These are phyloP conservation scores for Suillus sp. DNA, from an alignment of 768 basidiomycete genomes.

Conservation along the genomic window DNA sequence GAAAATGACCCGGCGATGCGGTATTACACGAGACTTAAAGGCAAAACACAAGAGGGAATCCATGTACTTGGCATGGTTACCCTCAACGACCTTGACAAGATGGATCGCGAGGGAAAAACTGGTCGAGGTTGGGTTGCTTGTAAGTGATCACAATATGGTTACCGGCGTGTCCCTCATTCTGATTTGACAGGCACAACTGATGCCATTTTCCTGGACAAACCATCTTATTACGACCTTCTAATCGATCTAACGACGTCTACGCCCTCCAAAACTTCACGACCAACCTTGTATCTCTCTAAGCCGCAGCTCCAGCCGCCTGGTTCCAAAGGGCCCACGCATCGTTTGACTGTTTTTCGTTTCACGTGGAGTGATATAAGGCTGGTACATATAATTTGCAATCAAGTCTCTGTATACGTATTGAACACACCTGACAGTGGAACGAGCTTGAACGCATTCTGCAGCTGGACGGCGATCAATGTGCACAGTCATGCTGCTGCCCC, in stretches of 20 bases:
- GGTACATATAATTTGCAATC: conserved; percentile 38
- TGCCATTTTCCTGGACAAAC: conserved; percentile 81
- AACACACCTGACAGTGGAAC: conserved; percentile 60
- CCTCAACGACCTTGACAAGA: conserved; percentile 65
- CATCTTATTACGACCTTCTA: conserved; percentile 75
- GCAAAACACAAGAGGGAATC: conserved; percentile 52
- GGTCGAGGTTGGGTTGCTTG: conserved; percentile 86
- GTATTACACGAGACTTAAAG: conserved; percentile 35
- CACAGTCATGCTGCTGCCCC: conserved; percentile 38
- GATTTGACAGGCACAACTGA: conserved; percentile 66
- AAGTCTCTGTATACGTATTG: background rate
- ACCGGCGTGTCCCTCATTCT: conserved; percentile 2
- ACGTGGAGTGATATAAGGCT: conserved; percentile 84
- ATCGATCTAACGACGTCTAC: conserved; percentile 77
- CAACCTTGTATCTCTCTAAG: conserved; percentile 65
- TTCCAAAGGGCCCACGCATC: conserved; percentile 47
- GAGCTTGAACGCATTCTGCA: conserved; percentile 72
- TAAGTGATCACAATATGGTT: conserved; percentile 33
- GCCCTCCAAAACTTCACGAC: conserved; percentile 60
- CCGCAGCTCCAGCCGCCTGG: conserved; percentile 38
- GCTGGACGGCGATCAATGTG: conserved; percentile 43
- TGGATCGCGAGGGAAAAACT: conserved; percentile 54
- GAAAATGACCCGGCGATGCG: conserved; percentile 33
- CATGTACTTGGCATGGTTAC: conserved; percentile 82
- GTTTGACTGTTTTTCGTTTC: conserved; percentile 66